Conservation (phyloP, 371 early-diverging fungal genomes). For the Mucor irregularis region DNA sequence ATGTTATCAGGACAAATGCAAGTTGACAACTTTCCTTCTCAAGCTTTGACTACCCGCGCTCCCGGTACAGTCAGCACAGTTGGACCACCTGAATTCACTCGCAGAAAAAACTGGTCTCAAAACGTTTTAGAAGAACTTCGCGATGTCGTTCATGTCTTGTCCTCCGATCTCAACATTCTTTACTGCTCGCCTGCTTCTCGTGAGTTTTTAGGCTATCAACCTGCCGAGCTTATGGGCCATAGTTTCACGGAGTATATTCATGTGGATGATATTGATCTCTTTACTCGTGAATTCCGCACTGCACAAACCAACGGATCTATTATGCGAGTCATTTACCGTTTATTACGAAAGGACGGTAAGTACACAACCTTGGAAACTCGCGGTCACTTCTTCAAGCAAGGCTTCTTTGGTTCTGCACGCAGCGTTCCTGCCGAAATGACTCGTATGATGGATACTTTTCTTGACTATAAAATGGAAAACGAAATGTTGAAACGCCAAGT, state of each 20-base stretch:
- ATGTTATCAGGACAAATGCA: neutral
- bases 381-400: slow-evolving; percentile 18
- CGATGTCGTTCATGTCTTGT: slow-evolving; percentile 37
- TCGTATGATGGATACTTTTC: slow-evolving; percentile 21
- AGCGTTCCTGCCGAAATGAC: slow-evolving; percentile 18
- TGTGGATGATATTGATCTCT: slow-evolving; percentile 29
- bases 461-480: slow-evolving; percentile 27
- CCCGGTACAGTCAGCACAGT: neutral
- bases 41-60: slow-evolving; percentile 14
- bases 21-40: slow-evolving; percentile 21
- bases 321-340: slow-evolving; percentile 4
- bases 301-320: neutral
- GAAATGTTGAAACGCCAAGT: slow-evolving; percentile 22
- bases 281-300: slow-evolving; percentile 22
- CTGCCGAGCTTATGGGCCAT: slow-evolving; percentile 28
- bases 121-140: slow-evolving; percentile 50
- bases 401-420: slow-evolving; percentile 24
- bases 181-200: slow-evolving; percentile 41
- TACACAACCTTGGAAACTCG: slow-evolving; percentile 22
- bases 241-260: slow-evolving; percentile 25
- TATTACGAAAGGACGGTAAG: slow-evolving; percentile 25
- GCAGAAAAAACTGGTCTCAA: slow-evolving; percentile 45
- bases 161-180: slow-evolving; percentile 14
- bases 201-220: slow-evolving; percentile 46
- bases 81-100: slow-evolving; percentile 38